These are phyloP conservation scores for Amniculicola lignicola DNA, from an alignment of 495 filamentous ascomycete genomes.

Conservation along the genomic window DNA sequence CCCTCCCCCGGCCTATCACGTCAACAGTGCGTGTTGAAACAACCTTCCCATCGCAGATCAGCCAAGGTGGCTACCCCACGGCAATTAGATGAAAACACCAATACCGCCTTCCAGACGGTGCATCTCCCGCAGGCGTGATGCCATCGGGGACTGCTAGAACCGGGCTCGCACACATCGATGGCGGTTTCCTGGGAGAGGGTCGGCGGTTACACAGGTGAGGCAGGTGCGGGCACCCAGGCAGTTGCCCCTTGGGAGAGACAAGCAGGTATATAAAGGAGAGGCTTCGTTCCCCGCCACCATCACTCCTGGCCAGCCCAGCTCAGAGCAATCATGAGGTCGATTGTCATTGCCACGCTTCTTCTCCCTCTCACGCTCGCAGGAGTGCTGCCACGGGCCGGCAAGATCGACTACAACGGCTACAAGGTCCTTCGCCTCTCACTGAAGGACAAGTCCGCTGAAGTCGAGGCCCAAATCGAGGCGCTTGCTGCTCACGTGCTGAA, in stretches of 20 bases:
- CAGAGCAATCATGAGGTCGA: constrained; percentile 10
- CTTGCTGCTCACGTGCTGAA: constrained; percentile 25
- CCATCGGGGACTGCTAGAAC: constrained; percentile 16
- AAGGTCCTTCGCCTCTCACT: constrained; percentile 22
- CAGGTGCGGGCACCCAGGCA: no score
- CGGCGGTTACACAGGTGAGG: constrained; percentile 2
- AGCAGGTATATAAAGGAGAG: not conserved
- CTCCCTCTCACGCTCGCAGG: not conserved
- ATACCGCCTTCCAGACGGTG: not conserved
- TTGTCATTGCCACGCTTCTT: constrained; percentile 9
- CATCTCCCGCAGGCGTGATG: not conserved
- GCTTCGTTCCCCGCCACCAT: not conserved
- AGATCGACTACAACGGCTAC: constrained; percentile 25
- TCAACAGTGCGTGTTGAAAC: not conserved
- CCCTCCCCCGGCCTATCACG: constrained; percentile 4
- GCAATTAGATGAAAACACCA: constrained; percentile 16
- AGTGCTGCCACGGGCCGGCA: constrained; percentile 1
- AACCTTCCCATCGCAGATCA: constrained; percentile 2
- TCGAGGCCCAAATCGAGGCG: constrained; percentile 23
- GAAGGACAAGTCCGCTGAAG: not conserved
- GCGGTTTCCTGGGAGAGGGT: not conserved
- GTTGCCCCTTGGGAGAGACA: no score
- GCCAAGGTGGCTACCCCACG: constrained; percentile 8
- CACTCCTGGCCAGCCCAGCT: not conserved
- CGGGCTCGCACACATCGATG: not conserved